Percentiles rank a stretch among this genome's conserved stretches.
Evolutionary conservation across 176 grass and related monocot genomes (phyloP).

Genomic region (Pharus latifolius): DNA sequence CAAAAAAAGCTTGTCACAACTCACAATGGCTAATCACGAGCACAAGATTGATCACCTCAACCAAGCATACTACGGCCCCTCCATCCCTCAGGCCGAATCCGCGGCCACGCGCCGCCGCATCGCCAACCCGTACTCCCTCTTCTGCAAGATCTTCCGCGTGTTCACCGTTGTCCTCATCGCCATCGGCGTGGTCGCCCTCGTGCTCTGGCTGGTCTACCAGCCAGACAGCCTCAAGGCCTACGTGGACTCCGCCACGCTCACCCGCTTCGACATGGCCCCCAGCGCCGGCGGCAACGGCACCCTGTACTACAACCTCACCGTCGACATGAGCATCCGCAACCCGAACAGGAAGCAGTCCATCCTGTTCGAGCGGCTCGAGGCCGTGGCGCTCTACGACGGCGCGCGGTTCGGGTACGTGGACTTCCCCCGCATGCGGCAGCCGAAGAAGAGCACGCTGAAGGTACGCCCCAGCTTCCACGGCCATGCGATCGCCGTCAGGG

Average conservation of each 20-base stretch:
- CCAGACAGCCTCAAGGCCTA: conserved; percentile 34
- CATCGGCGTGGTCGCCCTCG: conserved; percentile 21
- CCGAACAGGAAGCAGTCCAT: conserved; percentile 42
- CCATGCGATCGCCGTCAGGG: not conserved
- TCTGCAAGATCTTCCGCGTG: conserved; percentile 5
- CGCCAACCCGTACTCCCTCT: not conserved
- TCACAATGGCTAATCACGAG: conserved; percentile 8
- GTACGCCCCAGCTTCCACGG: conserved; percentile 5
- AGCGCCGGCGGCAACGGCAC: not conserved
- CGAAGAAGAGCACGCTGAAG: conserved; percentile 22
- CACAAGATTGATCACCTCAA: conserved; percentile 22
- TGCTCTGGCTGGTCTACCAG: conserved; percentile 51
- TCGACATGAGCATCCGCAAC: conserved; percentile 39
- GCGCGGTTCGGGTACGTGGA: not conserved
- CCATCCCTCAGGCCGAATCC: not conserved
- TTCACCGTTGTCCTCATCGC: conserved; percentile 17
- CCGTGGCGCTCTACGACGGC: conserved; percentile 40
- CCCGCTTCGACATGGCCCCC: conserved; percentile 30
- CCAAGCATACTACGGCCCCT: conserved; percentile 5
- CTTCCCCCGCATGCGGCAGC: conserved; percentile 19
- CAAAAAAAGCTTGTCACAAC: not conserved
- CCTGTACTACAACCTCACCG: conserved; percentile 30
- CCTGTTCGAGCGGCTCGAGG: conserved; percentile 34
- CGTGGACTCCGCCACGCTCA: conserved; percentile 30
- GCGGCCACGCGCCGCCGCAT: not conserved